These are phyloP conservation scores for Stephanodiscus minutulus DNA, from an alignment of 108 stramenopile genomes.

Conservation along the genomic window DNA sequence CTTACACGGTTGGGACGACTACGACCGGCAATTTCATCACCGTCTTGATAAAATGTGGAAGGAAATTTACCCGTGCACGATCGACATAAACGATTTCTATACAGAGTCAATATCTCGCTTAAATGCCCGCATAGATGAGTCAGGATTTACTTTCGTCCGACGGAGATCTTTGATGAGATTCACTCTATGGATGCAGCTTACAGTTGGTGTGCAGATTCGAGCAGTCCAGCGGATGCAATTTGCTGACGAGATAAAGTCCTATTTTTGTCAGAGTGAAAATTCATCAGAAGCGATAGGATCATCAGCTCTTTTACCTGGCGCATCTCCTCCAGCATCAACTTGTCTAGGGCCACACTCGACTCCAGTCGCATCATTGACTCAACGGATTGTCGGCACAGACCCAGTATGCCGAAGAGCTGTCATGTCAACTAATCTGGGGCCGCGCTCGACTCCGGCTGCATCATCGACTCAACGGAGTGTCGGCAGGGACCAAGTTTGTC, in stretches of 20 bases:
- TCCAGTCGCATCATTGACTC: no score
- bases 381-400: no score
- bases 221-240: slow-evolving; percentile 25
- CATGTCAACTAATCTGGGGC: not conserved
- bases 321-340: not conserved
- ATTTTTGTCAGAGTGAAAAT: not conserved
- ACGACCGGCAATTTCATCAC: slow-evolving; percentile 24
- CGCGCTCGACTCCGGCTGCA: slow-evolving; percentile 6
- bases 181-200: slow-evolving; percentile 37
- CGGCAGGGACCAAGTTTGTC: not conserved
- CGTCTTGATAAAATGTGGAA: slow-evolving; percentile 37
- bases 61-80: not conserved
- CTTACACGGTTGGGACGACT: slow-evolving; percentile 27
- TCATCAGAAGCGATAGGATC: not conserved
- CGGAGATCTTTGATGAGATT: slow-evolving; percentile 29
- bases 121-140: not conserved
- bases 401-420: no score
- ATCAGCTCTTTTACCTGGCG: not conserved
- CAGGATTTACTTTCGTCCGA: slow-evolving; percentile 16
- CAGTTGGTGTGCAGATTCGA: slow-evolving; percentile 29
- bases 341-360: no score
- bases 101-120: slow-evolving; percentile 11
- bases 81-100: slow-evolving; percentile 5
- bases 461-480: not conserved
- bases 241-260: slow-evolving; percentile 18